Conservation (phyloP, 2,329 filamentous ascomycete species). For the Diaporthe aspalathi region DNA sequence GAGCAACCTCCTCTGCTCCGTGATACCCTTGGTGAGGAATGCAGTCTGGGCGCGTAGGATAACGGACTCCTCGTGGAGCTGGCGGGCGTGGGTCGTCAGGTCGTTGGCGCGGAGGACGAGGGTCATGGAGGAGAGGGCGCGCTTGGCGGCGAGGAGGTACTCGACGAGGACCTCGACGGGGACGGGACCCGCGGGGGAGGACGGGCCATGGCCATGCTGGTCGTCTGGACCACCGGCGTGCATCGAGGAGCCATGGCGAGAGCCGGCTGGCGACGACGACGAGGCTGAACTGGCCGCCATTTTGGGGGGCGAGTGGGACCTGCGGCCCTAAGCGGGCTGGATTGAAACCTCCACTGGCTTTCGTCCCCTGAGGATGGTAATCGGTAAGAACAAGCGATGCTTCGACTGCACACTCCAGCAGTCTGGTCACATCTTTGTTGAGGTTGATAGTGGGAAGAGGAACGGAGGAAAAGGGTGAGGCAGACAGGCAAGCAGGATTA, state of each 20-base stretch:
- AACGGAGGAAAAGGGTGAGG: not conserved
- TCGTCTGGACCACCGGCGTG: not conserved
- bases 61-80: slow-evolving; percentile 81
- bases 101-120: slow-evolving; percentile 89
- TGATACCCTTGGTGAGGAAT: slow-evolving; percentile 74
- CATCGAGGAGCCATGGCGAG: slow-evolving; percentile 28
- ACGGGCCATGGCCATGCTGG: slow-evolving; percentile 45
- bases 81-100: slow-evolving; percentile 80
- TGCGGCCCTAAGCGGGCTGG: not conserved
- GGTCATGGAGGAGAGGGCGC: slow-evolving; percentile 84
- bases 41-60: slow-evolving; percentile 76
- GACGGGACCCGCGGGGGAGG: slow-evolving; percentile 53
- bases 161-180: slow-evolving; percentile 82
- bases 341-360: slow-evolving; percentile 21
- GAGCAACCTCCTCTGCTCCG: slow-evolving; percentile 65
- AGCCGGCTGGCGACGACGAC: slow-evolving; percentile 33
- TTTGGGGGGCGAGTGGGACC: not conserved
- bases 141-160: slow-evolving; percentile 87
- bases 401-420: slow-evolving; percentile 29
- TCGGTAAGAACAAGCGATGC: not conserved
- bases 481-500: not conserved
- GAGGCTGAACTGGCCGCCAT: slow-evolving; percentile 36
- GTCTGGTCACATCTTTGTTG: slow-evolving; percentile 36
- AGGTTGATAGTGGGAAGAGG: not conserved
- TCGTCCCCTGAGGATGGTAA: slow-evolving; percentile 11